Percentiles rank a stretch among this genome's conserved stretches.
Conservation (phyloP, 495 filamentous ascomycete genomes). For the Pseudomonodictys pantanalensis region DNA sequence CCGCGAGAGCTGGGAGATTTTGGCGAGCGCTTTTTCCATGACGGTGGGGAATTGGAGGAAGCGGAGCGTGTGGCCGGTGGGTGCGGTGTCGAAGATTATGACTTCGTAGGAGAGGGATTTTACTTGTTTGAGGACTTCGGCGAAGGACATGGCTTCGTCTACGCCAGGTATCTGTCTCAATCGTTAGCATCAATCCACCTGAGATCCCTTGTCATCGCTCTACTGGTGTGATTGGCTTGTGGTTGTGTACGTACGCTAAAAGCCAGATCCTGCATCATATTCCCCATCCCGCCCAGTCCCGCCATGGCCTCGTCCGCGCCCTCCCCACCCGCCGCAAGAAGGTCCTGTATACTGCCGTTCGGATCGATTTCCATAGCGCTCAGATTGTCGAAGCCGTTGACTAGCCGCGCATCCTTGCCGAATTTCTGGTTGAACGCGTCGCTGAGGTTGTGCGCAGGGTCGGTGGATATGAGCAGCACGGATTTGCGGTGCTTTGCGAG, state of each 20-base stretch:
- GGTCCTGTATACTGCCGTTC: conserved; percentile 94
- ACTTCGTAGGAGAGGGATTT: conserved; percentile 98
- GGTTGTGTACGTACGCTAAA: conserved; percentile 58
- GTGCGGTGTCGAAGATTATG: conserved; percentile 98
- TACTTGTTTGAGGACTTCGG: conserved; percentile 98
- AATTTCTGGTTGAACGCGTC: conserved; percentile 99
- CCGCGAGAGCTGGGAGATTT: conserved; percentile 86
- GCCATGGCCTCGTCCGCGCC: conserved; percentile 65
- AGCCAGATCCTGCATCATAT: conserved; percentile 72
- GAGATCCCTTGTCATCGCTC: background rate
- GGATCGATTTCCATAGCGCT: conserved; percentile 99
- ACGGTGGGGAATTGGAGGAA: conserved; percentile 99
- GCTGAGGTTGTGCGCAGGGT: conserved; percentile 96
- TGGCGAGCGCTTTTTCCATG: conserved; percentile 95
- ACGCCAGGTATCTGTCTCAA: conserved; percentile 83
- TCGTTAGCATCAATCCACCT: conserved; percentile 24
- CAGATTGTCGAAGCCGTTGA: conserved; percentile 89
- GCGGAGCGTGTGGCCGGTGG: conserved; percentile 97
- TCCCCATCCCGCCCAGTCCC: conserved; percentile 61
- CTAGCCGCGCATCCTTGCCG: conserved; percentile 91
- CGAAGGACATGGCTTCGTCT: conserved; percentile 99
- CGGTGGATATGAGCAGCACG: conserved; percentile 95
- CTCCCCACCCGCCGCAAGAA: conserved; percentile 78
- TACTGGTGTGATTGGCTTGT: background rate
- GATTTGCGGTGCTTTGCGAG: conserved; percentile 94